These are phyloP conservation scores for Rhizoclosmatium globosum DNA, from an alignment of 192 early-diverging fungal genomes.

Conservation along the genomic window DNA sequence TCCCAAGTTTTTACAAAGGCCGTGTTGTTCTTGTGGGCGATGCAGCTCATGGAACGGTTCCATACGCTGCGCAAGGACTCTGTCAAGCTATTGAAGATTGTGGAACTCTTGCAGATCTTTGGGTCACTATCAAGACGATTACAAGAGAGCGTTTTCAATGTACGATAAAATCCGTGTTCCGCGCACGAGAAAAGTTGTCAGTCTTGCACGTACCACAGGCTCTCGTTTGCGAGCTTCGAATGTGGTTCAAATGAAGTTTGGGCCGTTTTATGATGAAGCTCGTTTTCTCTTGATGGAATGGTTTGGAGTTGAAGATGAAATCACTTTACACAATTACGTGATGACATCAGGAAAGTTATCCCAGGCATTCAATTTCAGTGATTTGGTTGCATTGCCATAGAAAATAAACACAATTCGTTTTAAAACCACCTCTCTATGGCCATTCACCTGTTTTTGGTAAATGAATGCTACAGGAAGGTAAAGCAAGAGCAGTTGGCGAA, in stretches of 20 bases:
- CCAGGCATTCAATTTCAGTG: too few relatives aligned
- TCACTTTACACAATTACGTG: not conserved
- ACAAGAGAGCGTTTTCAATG: not conserved
- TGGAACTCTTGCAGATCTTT: conserved; percentile 6
- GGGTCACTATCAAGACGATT: not conserved
- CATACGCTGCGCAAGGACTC: conserved; percentile 1
- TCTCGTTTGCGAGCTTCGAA: not conserved
- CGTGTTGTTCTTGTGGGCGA: not conserved
- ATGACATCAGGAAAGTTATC: too few relatives aligned
- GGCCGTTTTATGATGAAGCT: conserved; percentile 10
- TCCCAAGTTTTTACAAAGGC: not conserved
- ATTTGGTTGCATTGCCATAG: too few relatives aligned
- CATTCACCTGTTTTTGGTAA: not conserved
- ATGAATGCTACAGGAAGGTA: too few relatives aligned
- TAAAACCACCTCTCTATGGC: not conserved
- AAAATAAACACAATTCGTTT: too few relatives aligned
- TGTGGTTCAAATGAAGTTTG: not conserved
- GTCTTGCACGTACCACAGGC: not conserved
- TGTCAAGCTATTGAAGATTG: conserved; percentile 1
- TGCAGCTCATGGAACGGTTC: conserved; percentile 18
- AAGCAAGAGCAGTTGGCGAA: too few relatives aligned
- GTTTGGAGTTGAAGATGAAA: conserved; percentile 4
- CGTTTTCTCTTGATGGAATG: not conserved
- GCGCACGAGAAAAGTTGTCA: not conserved
- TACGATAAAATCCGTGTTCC: conserved; percentile 1